Conservation (phyloP, 352 stramenopile genomes). For the Peronosclerospora sorghi region DNA sequence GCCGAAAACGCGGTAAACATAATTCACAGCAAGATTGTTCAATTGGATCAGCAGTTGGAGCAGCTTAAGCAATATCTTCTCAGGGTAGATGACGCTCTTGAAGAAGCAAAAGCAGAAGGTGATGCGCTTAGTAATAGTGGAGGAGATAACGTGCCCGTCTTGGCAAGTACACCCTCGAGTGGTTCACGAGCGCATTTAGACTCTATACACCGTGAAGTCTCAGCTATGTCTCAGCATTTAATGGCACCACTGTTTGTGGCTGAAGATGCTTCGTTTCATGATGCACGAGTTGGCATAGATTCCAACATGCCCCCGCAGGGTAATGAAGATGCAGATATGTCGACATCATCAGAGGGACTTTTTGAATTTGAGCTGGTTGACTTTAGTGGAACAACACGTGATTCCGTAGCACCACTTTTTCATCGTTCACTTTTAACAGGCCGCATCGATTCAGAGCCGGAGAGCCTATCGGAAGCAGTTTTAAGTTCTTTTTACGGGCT, state of each 20-base stretch:
- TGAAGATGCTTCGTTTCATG: constrained; percentile 81
- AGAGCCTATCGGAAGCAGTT: constrained; percentile 46
- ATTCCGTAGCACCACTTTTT: constrained; percentile 50
- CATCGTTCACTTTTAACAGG: constrained; percentile 72
- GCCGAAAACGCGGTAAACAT: constrained; percentile 76
- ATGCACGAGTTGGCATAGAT: constrained; percentile 42
- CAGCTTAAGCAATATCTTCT: constrained; percentile 44
- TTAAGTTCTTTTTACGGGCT: constrained; percentile 60
- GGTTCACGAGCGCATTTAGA: constrained; percentile 17
- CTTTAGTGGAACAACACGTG: constrained; percentile 55
- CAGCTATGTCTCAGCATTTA: constrained; percentile 65
- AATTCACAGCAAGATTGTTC: constrained; percentile 70
- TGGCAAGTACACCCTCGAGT: constrained; percentile 24
- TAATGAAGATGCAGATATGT: constrained; percentile 37
- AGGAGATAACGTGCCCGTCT: constrained; percentile 52
- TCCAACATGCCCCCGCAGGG: constrained; percentile 10
- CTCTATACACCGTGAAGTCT: constrained; percentile 47
- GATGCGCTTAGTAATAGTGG: constrained; percentile 33
- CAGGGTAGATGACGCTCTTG: constrained; percentile 67
- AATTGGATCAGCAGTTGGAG: constrained; percentile 67
- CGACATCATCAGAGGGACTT: constrained; percentile 40
- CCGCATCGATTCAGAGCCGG: constrained; percentile 59
- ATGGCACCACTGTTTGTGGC: constrained; percentile 65
- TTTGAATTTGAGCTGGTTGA: constrained; percentile 84
- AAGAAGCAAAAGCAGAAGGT: constrained; percentile 45